phyloP scores from a whole-genome alignment of 495 filamentous ascomycete species.

The Penicillium taxi region DNA sequence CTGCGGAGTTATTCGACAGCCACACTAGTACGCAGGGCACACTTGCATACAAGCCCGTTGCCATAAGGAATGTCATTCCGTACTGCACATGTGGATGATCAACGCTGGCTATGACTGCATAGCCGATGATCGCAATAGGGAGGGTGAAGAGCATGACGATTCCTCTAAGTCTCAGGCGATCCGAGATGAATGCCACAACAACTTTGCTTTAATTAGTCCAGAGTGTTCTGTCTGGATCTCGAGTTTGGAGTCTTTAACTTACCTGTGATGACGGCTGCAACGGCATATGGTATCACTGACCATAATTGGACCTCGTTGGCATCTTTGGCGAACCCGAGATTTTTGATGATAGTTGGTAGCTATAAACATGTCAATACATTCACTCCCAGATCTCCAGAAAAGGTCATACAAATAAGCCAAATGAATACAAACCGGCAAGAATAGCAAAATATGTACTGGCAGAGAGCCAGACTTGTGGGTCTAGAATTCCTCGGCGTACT shows the following conservation, averaged over 20 bases:
- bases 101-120: slow-evolving; percentile 42
- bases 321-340: slow-evolving; percentile 54
- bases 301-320: slow-evolving; percentile 69
- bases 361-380: slow-evolving; percentile 7
- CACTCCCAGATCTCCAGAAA: background rate
- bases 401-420: slow-evolving; percentile 33
- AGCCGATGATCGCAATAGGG: slow-evolving; percentile 42
- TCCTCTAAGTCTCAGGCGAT: slow-evolving; percentile 36
- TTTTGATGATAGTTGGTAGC: slow-evolving; percentile 71
- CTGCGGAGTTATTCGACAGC: slow-evolving; percentile 51
- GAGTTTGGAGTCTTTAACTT: slow-evolving; percentile 53
- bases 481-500: slow-evolving; percentile 30
- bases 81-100: slow-evolving; percentile 39
- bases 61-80: slow-evolving; percentile 48
- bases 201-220: too few species aligned
- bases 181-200: slow-evolving; percentile 38
- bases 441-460: slow-evolving; percentile 39
- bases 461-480: slow-evolving; percentile 36
- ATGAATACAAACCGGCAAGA: slow-evolving; percentile 36
- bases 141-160: slow-evolving; percentile 42
- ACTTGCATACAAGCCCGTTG: slow-evolving; percentile 42
- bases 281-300: slow-evolving; percentile 80
- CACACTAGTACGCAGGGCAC: slow-evolving; percentile 48
- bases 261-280: slow-evolving; percentile 66
- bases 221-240: too few species aligned